Conservation (phyloP, 129 eudicot species). For the Lonicera japonica region DNA sequence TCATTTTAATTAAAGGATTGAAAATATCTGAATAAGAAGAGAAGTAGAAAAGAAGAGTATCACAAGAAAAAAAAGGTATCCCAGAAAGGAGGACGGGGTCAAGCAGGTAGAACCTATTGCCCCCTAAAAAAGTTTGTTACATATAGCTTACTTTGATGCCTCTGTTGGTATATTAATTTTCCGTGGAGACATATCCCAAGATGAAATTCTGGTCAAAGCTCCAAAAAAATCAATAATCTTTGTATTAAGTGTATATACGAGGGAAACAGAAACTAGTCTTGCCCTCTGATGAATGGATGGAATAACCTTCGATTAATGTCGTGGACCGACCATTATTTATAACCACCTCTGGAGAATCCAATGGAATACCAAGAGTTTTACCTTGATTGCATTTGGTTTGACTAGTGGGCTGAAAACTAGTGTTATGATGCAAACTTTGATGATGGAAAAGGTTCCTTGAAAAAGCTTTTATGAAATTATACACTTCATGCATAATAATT, state of each 20-base stretch:
- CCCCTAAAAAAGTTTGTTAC: neutral
- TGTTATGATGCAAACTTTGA: no score
- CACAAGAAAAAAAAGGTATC: no score
- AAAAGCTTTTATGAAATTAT: neutral
- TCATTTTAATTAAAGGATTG: neutral
- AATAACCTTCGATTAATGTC: no score
- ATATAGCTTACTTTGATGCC: neutral
- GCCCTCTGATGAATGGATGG: no score
- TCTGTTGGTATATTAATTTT: constrained; percentile 3
- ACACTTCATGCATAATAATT: neutral
- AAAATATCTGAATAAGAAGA: neutral
- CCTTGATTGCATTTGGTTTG: no score
- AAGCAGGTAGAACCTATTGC: neutral
- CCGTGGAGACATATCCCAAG: constrained; percentile 2
- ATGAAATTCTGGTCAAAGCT: neutral
- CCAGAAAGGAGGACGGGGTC: neutral
- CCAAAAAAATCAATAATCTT: neutral
- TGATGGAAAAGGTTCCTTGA: neutral
- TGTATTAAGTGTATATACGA: neutral
- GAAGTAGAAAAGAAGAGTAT: neutral
- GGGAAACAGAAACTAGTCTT: neutral
- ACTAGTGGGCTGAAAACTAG: no score
- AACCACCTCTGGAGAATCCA: no score
- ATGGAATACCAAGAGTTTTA: no score
- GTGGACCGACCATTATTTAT: no score